These are phyloP conservation scores for Botrytis hyacinthi DNA, from an alignment of 2,329 filamentous ascomycete genomes.

Conservation along the genomic window DNA sequence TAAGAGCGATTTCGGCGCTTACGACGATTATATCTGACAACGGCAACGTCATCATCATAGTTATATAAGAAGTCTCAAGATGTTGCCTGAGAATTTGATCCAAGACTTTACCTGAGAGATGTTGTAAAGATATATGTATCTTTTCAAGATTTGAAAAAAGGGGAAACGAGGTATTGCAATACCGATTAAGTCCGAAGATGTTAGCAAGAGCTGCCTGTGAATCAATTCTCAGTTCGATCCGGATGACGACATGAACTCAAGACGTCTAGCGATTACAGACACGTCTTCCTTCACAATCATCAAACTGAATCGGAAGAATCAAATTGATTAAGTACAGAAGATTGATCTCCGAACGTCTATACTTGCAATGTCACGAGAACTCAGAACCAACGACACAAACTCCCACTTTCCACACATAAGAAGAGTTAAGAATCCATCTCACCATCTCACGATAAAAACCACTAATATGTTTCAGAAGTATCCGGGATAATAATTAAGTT, in stretches of 20 bases:
- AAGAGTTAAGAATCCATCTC: background rate
- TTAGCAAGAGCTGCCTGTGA: background rate
- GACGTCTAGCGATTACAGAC: background rate
- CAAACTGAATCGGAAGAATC: background rate
- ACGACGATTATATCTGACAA: background rate
- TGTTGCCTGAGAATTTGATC: background rate
- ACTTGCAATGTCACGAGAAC: background rate
- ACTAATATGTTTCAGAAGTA: background rate
- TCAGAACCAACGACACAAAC: rapidly evolving
- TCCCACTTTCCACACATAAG: background rate
- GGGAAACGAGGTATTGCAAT: background rate
- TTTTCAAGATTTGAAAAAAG: background rate
- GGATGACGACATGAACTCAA: background rate
- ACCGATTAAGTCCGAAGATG: rapidly evolving
- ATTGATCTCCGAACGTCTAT: background rate
- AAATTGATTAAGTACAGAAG: background rate
- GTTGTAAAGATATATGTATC: background rate
- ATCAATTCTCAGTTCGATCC: background rate
- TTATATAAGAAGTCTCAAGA: background rate
- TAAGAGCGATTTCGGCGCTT: background rate
- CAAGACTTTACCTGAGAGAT: background rate
- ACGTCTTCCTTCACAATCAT: background rate
- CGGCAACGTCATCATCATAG: background rate
- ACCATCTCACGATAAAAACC: background rate
- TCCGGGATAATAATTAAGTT: background rate